Base-by-base conservation (phyloP, 768 basidiomycete genomes). In the Hericium coralloides region DNA sequence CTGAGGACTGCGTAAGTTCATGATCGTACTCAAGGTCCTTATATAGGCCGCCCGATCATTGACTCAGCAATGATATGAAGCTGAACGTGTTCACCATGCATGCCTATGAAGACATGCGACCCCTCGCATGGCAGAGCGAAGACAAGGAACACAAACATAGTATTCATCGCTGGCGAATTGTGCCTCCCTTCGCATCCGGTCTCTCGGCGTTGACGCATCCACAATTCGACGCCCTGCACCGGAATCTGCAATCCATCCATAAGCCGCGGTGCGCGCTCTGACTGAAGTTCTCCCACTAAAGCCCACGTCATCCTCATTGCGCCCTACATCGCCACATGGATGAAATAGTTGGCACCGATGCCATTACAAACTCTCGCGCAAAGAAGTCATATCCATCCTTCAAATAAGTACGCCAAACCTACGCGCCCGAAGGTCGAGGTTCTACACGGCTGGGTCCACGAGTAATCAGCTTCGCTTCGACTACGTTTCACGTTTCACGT, bases 141-240 rank as follows among this genome's bases (percentile, higher is more conserved):
- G 72, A 58, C 71, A 72, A 47, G 90, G 90, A 1, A 69, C 84
- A 22, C 92, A 36, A 91, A 89, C 60, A 78, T 91, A 22, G 87
- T 88, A 10, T 89, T 87, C 3, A 66, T 91, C 52, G 79, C 74
- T 26, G 88, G 79, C 3, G 74, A 82, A 36, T 69, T 79, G 85
- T 85, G 66, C 25, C 3, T 17, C 2, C 15, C 8, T 43, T 15
- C 15, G 3, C 18, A 18, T 80, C 80, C 48, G 69, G 76, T 20
- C 70, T 90, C 26, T 82, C 80, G 81, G 90, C 43, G 77, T 9
- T 31, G 10, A 31, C 6, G 10, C 1, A 31, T 1, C 0, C 1
- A 25, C 45, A 89, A 87, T 47, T 73, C 85, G 0, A 80, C 81
- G 0, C 87, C 89, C 0, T 92, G 87, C 87, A 79, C 79, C 55